Conservation (phyloP, 495 filamentous ascomycete species). For the Amorphotheca resinae region DNA sequence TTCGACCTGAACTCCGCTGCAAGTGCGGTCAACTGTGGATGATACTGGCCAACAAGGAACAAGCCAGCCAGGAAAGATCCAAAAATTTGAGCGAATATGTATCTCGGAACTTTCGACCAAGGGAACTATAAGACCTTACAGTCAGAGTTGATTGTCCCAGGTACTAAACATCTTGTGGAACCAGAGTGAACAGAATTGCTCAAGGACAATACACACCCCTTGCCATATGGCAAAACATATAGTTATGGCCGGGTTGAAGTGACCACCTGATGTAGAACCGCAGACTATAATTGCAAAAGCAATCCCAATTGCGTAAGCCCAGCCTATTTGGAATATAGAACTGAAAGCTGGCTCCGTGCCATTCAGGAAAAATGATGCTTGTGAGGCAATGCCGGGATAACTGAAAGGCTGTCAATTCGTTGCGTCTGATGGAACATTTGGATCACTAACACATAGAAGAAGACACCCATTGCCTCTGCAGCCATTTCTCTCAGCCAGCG, state of each 20-base stretch:
- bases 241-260: conserved; percentile 41
- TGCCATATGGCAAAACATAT: conserved; percentile 38
- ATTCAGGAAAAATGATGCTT: conserved; percentile 33
- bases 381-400: conserved; percentile 35
- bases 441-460: conserved; percentile 33
- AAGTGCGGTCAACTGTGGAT: conserved; percentile 31
- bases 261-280: conserved; percentile 37
- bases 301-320: conserved; percentile 38
- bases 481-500: conserved; percentile 32
- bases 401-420: conserved; percentile 4
- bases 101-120: conserved; percentile 29
- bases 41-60: conserved; percentile 37
- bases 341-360: conserved; percentile 26
- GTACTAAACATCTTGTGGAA: too few species aligned
- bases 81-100: conserved; percentile 40
- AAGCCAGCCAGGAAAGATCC: conserved; percentile 39
- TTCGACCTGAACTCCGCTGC: conserved; percentile 21
- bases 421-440: conserved; percentile 3
- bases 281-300: conserved; percentile 42
- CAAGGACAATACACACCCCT: conserved; percentile 16
- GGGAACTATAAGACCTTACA: conserved; percentile 12
- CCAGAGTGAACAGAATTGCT: conserved; percentile 14
- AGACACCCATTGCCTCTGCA: conserved; percentile 39
- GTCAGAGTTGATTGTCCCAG: too few species aligned
- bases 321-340: conserved; percentile 36